Percentiles rank a stretch among this genome's conserved stretches.
phyloP scores from a whole-genome alignment of 495 filamentous ascomycete genomes.

The Penicillium maclennaniae region DNA sequence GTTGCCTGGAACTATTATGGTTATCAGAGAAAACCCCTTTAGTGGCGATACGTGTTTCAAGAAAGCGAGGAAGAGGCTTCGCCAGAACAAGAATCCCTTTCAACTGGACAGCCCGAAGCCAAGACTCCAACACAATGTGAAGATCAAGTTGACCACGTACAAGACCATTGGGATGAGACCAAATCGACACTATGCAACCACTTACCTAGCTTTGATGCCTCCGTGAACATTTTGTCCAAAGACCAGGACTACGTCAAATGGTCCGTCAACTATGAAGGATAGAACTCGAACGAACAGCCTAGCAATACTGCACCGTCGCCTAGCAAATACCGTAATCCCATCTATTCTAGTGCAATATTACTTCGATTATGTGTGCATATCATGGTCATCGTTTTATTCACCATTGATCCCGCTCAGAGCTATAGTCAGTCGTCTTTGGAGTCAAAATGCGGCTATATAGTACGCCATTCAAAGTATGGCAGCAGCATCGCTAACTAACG shows the following conservation, averaged over 20 bases:
- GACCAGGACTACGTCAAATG: neutral
- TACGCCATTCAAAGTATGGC: slow-evolving; percentile 29
- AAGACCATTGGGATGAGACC: slow-evolving; percentile 11
- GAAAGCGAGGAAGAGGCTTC: slow-evolving; percentile 8
- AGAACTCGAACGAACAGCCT: slow-evolving; percentile 12
- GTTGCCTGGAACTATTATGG: slow-evolving; percentile 11
- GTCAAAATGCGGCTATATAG: slow-evolving; percentile 24
- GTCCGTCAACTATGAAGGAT: slow-evolving; percentile 1
- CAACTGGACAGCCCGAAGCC: neutral
- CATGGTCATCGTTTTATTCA: slow-evolving; percentile 28
- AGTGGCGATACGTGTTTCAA: slow-evolving; percentile 27
- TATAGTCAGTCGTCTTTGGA: slow-evolving; percentile 25
- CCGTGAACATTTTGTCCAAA: slow-evolving; percentile 7
- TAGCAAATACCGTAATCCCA: slow-evolving; percentile 19
- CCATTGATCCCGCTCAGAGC: slow-evolving; percentile 23
- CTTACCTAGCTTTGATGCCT: slow-evolving; percentile 10
- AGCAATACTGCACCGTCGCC: slow-evolving; percentile 17
- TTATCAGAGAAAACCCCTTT: slow-evolving; percentile 20
- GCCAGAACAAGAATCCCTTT: neutral
- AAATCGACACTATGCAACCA: slow-evolving; percentile 16
- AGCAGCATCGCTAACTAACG: slow-evolving; percentile 24
- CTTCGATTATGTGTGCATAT: slow-evolving; percentile 26
- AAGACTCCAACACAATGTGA: neutral
- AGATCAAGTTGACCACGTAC: neutral
- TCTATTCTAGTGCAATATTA: slow-evolving; percentile 27